Percentiles rank a stretch among this genome's conserved stretches.
phyloP scores from a whole-genome alignment of 768 basidiomycete species.

The Phylloporus scabripes region DNA sequence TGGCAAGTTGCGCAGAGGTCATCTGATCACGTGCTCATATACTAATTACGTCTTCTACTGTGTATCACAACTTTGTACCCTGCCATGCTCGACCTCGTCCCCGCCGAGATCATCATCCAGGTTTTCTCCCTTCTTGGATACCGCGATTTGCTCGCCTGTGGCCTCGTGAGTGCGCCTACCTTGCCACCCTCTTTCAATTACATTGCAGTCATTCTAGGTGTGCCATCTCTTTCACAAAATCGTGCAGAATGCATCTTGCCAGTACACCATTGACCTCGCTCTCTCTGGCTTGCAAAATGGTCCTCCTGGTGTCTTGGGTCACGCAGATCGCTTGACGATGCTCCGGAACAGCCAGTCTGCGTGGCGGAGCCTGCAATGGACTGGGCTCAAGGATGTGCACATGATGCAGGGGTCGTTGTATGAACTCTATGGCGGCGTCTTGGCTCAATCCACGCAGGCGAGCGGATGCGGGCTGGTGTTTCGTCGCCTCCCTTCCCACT shows the following conservation, averaged over 20 bases:
- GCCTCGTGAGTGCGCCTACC: conserved; percentile 14
- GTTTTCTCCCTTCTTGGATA: conserved; percentile 17
- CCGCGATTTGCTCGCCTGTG: conserved; percentile 27
- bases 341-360: conserved; percentile 36
- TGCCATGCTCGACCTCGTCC: conserved; percentile 14
- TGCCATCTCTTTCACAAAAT: conserved; percentile 28
- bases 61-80: not conserved
- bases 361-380: conserved; percentile 39
- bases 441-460: conserved; percentile 36
- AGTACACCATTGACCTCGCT: conserved; percentile 43
- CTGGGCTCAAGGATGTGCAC: conserved; percentile 26
- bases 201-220: conserved; percentile 22
- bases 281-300: conserved; percentile 40
- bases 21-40: conserved; percentile 19
- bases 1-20: not conserved
- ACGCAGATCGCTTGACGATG: conserved; percentile 33
- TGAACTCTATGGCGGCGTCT: conserved; percentile 55
- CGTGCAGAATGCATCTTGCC: conserved; percentile 32
- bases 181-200: not conserved
- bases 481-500: conserved; percentile 44
- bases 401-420: conserved; percentile 45
- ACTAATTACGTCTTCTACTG: not conserved
- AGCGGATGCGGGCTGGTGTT: conserved; percentile 35
- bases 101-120: conserved; percentile 23
- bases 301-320: conserved; percentile 20